A percentile compares a stretch with the other conserved stretches of the same genome.
These are phyloP conservation scores for Lodderomyces metapsilosis DNA, from an alignment of 1,139 yeast species.

Conservation along the genomic window DNA sequence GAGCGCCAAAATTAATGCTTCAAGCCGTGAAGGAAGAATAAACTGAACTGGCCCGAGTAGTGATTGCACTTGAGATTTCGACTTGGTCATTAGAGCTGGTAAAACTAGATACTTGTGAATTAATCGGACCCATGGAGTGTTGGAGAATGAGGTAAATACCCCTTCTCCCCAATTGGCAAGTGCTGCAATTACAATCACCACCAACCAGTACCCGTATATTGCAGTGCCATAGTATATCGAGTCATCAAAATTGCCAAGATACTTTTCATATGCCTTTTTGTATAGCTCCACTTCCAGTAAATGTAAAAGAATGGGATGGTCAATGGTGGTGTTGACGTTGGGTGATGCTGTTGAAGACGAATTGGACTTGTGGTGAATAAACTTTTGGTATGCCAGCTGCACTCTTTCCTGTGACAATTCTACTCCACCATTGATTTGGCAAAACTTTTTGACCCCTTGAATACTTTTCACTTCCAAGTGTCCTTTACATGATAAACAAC, in stretches of 20 bases:
- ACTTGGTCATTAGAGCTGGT: constrained; percentile 27
- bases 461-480: constrained; percentile 6
- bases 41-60: constrained; percentile 10
- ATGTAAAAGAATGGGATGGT: constrained; percentile 4
- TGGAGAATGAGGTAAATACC: constrained; percentile 21
- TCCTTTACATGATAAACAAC: constrained; percentile 14
- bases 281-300: constrained; percentile 3
- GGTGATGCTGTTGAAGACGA: background rate
- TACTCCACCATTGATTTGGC: constrained; percentile 13
- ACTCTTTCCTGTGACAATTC: background rate
- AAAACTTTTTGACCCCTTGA: constrained; percentile 11
- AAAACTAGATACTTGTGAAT: constrained; percentile 14
- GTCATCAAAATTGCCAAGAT: constrained; percentile 31
- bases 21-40: constrained; percentile 28
- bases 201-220: constrained; percentile 48
- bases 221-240: constrained; percentile 51
- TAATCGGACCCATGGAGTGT: background rate
- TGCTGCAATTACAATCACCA: constrained; percentile 41
- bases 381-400: background rate
- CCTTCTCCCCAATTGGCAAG: constrained; percentile 41
- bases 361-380: background rate
- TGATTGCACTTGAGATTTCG: constrained; percentile 16
- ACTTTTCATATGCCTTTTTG: constrained; percentile 7
- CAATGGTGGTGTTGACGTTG: constrained; percentile 20
- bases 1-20: constrained; percentile 26